phyloP scores from a whole-genome alignment of 2,329 filamentous ascomycete genomes.

The Arthrobotrys iridis region DNA sequence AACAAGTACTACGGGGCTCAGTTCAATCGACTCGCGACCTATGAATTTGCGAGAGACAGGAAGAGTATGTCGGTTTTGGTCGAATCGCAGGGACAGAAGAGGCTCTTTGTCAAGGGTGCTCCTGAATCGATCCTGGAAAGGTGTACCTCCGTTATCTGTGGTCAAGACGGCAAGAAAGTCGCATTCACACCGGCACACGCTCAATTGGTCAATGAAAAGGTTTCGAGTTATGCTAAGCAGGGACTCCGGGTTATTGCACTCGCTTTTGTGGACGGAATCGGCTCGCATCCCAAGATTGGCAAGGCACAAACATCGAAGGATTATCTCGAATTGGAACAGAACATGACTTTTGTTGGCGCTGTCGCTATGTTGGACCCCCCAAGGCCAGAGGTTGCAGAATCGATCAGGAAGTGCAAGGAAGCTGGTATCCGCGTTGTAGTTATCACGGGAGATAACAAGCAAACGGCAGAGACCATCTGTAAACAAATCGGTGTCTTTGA shows the following conservation, averaged over 20 bases:
- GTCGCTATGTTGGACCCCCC: constrained; percentile 97
- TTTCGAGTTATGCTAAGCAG: constrained; percentile 88
- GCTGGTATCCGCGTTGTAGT: constrained; percentile 97
- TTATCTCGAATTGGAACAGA: constrained; percentile 87
- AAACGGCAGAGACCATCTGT: constrained; percentile 97
- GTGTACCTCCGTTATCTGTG: constrained; percentile 82
- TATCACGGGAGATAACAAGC: constrained; percentile 97
- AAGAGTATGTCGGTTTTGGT: constrained; percentile 99
- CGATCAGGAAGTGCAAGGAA: constrained; percentile 87
- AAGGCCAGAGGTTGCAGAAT: constrained; percentile 85
- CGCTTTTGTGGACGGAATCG: constrained; percentile 81
- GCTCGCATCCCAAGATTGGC: constrained; percentile 73
- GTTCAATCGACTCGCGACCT: constrained; percentile 81
- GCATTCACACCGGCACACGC: constrained; percentile 75
- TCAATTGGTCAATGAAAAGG: constrained; percentile 77
- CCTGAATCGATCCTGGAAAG: constrained; percentile 94
- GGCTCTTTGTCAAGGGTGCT: constrained; percentile 90
- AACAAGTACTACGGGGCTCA: constrained; percentile 85
- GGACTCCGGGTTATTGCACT: constrained; percentile 95
- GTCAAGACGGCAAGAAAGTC: constrained; percentile 79
- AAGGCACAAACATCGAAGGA: constrained; percentile 83
- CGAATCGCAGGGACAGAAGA: constrained; percentile 71
- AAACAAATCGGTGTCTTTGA: constrained; percentile 95
- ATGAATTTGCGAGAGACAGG: constrained; percentile 94
- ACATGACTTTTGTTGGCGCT: constrained; percentile 91